Conservation (phyloP, 2,329 filamentous ascomycete species). For the Lasiodiplodia hormozganensis region DNA sequence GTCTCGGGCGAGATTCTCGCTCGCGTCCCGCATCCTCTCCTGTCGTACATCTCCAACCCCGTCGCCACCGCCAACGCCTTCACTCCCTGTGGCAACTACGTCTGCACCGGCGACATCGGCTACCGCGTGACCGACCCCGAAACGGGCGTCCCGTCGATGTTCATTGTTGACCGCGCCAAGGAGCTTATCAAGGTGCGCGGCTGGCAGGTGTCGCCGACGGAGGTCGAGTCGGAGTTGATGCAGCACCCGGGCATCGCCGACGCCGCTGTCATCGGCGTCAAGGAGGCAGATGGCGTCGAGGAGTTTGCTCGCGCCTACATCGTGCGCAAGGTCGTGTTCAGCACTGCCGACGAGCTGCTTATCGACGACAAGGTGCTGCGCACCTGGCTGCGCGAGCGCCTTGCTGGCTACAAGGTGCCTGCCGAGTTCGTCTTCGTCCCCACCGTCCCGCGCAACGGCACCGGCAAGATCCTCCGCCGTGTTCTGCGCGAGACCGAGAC, state of each 20-base stretch:
- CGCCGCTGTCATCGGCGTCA: constrained; percentile 49
- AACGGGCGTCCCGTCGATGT: constrained; percentile 32
- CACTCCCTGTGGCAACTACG: constrained; percentile 31
- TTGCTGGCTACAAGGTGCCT: constrained; percentile 28
- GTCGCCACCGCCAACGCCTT: constrained; percentile 32
- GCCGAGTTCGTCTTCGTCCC: constrained; percentile 13
- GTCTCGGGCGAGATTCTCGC: constrained; percentile 14
- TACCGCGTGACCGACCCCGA: constrained; percentile 7
- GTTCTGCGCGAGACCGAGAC: constrained; percentile 10
- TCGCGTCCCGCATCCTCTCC: constrained; percentile 17
- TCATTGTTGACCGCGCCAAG: constrained; percentile 49
- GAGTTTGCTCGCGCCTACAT: constrained; percentile 46
- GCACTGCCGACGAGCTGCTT: neutral
- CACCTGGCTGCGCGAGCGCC: constrained; percentile 10
- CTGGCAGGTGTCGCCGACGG: constrained; percentile 57
- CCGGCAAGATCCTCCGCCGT: constrained; percentile 28
- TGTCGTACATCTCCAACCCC: constrained; percentile 25
- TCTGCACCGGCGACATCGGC: constrained; percentile 31
- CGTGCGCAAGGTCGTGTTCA: constrained; percentile 36
- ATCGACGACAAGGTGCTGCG: neutral
- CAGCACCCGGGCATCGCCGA: constrained; percentile 50
- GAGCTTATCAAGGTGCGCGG: constrained; percentile 59
- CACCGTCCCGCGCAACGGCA: constrained; percentile 18
- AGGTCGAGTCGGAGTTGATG: constrained; percentile 55
- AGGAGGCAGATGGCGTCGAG: constrained; percentile 35